Conservation (phyloP, 305 asterid species). For the Lippia alba region DNA sequence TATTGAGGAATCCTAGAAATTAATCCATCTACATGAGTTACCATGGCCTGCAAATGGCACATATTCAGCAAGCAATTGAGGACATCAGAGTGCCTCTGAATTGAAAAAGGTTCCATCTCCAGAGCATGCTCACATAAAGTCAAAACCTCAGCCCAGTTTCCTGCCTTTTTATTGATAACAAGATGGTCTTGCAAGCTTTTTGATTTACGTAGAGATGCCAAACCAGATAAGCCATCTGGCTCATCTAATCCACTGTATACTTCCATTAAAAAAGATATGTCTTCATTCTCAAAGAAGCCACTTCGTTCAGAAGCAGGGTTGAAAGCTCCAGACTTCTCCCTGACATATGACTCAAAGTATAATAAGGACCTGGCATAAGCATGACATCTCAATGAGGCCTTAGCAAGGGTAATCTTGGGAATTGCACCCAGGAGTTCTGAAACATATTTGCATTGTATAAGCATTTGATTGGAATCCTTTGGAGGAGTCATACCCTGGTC, state of each 20-base stretch:
- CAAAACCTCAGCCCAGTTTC: constrained; percentile 98
- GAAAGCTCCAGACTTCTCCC: constrained; percentile 87
- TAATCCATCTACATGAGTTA: constrained; percentile 96
- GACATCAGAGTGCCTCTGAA: constrained; percentile 92
- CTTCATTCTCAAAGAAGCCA: constrained; percentile 87
- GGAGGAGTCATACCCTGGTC: constrained; percentile 47
- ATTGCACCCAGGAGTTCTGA: constrained; percentile 84
- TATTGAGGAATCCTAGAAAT: constrained; percentile 77
- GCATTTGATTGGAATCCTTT: constrained; percentile 61
- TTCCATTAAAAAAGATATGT: constrained; percentile 91
- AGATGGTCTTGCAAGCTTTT: constrained; percentile 86
- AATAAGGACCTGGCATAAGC: constrained; percentile 94
- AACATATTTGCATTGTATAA: constrained; percentile 82
- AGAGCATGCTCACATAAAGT: constrained; percentile 96
- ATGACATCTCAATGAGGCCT: constrained; percentile 96
- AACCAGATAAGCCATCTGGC: constrained; percentile 95
- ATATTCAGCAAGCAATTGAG: constrained; percentile 93
- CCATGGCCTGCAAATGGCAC: constrained; percentile 96
- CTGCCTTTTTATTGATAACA: constrained; percentile 88
- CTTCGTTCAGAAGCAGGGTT: constrained; percentile 91
- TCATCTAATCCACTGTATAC: constrained; percentile 90
- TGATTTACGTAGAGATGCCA: constrained; percentile 90
- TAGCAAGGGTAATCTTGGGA: constrained; percentile 91
- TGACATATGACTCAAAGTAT: constrained; percentile 89
- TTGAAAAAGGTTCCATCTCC: constrained; percentile 90